A percentile compares a stretch with the other conserved stretches of the same genome.
phyloP scores from a whole-genome alignment of 768 basidiomycete genomes.

The Solioccasus polychromus region DNA sequence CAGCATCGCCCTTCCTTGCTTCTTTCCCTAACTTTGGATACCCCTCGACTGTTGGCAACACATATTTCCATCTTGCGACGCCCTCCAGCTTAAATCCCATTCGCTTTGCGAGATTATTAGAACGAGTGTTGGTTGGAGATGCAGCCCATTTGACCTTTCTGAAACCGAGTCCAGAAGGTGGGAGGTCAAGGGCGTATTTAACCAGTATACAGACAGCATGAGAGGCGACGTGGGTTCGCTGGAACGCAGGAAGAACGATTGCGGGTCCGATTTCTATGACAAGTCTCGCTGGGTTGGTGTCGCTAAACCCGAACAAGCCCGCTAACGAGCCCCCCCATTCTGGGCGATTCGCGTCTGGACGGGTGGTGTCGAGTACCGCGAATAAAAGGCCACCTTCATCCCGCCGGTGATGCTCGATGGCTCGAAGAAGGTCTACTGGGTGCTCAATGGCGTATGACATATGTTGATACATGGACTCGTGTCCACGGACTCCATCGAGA shows the following conservation, averaged over 20 bases:
- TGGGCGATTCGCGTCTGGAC: constrained; percentile 24
- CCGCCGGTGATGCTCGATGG: constrained; percentile 8
- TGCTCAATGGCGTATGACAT: constrained; percentile 8
- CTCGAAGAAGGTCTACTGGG: constrained; percentile 10
- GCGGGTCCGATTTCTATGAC: constrained; percentile 32
- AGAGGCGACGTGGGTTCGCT: constrained; percentile 41
- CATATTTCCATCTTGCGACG: constrained; percentile 36
- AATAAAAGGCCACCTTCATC: constrained; percentile 24
- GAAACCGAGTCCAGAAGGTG: constrained; percentile 36
- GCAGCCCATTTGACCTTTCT: constrained; percentile 48
- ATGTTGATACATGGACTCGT: constrained; percentile 19
- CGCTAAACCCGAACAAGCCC: constrained; percentile 35
- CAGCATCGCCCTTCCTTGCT: constrained; percentile 23
- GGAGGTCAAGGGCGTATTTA: constrained; percentile 29
- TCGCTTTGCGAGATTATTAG: constrained; percentile 37
- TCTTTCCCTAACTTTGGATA: constrained; percentile 27
- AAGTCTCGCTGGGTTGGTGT: constrained; percentile 16
- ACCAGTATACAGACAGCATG: constrained; percentile 38
- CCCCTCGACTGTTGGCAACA: constrained; percentile 28
- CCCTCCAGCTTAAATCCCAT: constrained; percentile 50
- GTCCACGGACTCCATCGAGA: constrained; percentile 16
- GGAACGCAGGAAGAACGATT: constrained; percentile 36
- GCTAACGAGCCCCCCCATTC: constrained; percentile 32
- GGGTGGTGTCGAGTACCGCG: constrained; percentile 40
- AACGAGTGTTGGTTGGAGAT: constrained; percentile 35